Conservation (phyloP, 352 stramenopile genomes). For the Phytophthora uliginosa region DNA sequence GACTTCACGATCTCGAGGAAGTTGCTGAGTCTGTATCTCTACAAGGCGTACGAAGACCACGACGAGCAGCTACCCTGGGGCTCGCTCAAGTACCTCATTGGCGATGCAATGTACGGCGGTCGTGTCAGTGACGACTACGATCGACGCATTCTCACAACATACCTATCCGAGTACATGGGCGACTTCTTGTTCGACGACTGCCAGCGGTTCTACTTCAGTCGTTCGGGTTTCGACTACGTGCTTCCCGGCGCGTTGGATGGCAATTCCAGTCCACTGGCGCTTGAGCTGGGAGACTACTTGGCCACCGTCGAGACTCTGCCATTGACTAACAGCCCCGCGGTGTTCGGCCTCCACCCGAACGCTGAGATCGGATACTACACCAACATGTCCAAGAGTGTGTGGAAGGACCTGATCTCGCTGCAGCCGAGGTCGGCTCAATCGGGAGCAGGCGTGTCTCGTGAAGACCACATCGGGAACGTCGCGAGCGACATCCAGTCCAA, state of each 20-base stretch:
- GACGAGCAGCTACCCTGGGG: constrained; percentile 97
- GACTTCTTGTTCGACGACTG: constrained; percentile 97
- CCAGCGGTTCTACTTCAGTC: constrained; percentile 95
- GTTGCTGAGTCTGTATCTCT: constrained; percentile 94
- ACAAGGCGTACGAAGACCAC: constrained; percentile 93
- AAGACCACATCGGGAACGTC: constrained; percentile 94
- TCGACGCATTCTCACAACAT: constrained; percentile 95
- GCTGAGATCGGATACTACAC: constrained; percentile 98
- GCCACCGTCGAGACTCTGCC: constrained; percentile 91
- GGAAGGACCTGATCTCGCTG: constrained; percentile 93
- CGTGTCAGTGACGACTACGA: constrained; percentile 98
- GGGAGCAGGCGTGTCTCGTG: constrained; percentile 86
- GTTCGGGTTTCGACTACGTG: constrained; percentile 95
- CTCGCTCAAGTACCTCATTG: constrained; percentile 96
- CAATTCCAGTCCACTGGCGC: constrained; percentile 15
- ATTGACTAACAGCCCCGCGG: constrained; percentile 94
- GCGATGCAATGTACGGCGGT: constrained; percentile 98
- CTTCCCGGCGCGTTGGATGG: constrained; percentile 56
- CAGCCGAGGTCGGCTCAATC: constrained; percentile 90
- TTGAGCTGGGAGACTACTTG: constrained; percentile 83
- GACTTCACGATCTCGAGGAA: constrained; percentile 96
- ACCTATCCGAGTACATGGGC: constrained; percentile 97
- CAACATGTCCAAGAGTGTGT: constrained; percentile 96
- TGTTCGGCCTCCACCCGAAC: constrained; percentile 97
- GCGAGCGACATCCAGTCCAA: constrained; percentile 94